Conservation (phyloP, 768 basidiomycete species). For the Coprinopsis sp. region DNA sequence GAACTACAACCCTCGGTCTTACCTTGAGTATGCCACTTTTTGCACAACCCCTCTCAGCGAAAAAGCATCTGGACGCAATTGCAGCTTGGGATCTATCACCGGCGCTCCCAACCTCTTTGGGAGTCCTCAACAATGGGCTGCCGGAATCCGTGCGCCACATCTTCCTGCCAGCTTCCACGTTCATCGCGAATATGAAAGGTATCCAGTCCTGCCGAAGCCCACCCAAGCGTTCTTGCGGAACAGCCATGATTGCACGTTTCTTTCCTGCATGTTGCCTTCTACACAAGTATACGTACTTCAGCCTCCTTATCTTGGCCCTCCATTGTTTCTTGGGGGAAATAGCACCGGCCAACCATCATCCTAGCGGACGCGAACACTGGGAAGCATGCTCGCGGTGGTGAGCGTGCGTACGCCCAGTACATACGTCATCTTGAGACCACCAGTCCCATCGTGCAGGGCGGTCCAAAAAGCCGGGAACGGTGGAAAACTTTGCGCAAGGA, state of each 20-base stretch:
- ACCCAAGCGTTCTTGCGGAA: constrained; percentile 89
- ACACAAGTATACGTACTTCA: constrained; percentile 13
- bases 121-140: constrained; percentile 81
- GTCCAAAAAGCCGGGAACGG: constrained; percentile 62
- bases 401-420: constrained; percentile 87
- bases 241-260: constrained; percentile 72
- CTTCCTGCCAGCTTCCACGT: constrained; percentile 84
- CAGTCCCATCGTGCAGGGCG: constrained; percentile 61
- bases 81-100: constrained; percentile 89
- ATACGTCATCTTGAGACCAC: constrained; percentile 78
- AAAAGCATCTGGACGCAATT: constrained; percentile 3
- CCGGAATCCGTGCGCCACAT: constrained; percentile 91
- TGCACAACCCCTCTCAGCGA: constrained; percentile 2
- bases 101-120: constrained; percentile 74
- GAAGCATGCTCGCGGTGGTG: constrained; percentile 77
- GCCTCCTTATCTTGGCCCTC: constrained; percentile 13
- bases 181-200: constrained; percentile 96
- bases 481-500: constrained; percentile 86
- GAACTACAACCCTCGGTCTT: constrained; percentile 71
- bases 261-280: constrained; percentile 8
- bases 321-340: constrained; percentile 1
- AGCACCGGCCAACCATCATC: constrained; percentile 86
- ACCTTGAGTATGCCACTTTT: constrained; percentile 53
- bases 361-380: constrained; percentile 62
- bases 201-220: constrained; percentile 92